phyloP scores from a whole-genome alignment of 768 basidiomycete genomes.

The Clavulina sp. region DNA sequence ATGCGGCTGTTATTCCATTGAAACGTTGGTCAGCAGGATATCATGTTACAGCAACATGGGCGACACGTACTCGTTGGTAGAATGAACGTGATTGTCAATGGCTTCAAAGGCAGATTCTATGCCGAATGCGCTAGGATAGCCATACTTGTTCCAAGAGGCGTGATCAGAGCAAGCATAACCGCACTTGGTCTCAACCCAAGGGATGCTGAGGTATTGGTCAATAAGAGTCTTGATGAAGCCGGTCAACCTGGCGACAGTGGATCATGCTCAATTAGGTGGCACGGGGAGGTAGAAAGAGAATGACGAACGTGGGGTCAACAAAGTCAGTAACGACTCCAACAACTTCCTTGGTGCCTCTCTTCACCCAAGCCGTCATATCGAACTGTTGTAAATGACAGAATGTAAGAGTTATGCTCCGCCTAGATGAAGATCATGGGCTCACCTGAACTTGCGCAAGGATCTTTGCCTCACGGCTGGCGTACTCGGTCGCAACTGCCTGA shows the following conservation, averaged over 20 bases:
- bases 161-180: conserved; percentile 85
- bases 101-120: conserved; percentile 55
- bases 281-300: neutral
- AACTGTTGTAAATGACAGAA: conserved; percentile 27
- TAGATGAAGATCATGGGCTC: conserved; percentile 8
- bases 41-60: neutral
- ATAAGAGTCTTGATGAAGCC: conserved; percentile 64
- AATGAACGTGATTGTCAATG: conserved; percentile 73
- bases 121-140: conserved; percentile 70
- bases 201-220: conserved; percentile 64
- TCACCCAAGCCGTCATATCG: conserved; percentile 93
- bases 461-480: conserved; percentile 41
- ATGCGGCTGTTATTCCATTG: conserved; percentile 40
- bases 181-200: conserved; percentile 58
- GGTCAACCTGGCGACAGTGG: conserved; percentile 40
- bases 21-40: neutral
- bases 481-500: conserved; percentile 70
- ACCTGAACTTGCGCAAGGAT: conserved; percentile 78
- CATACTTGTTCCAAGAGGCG: conserved; percentile 74
- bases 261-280: neutral
- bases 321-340: conserved; percentile 69
- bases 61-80: conserved; percentile 51
- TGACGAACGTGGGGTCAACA: conserved; percentile 40
- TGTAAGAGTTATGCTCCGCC: conserved; percentile 8
- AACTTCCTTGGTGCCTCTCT: conserved; percentile 51